Evolutionary conservation across 2,329 filamentous ascomycete genomes (phyloP), one percentile per base, ranked within the genome.

Genomic region (Dendrostoma leiphaemia): DNA sequence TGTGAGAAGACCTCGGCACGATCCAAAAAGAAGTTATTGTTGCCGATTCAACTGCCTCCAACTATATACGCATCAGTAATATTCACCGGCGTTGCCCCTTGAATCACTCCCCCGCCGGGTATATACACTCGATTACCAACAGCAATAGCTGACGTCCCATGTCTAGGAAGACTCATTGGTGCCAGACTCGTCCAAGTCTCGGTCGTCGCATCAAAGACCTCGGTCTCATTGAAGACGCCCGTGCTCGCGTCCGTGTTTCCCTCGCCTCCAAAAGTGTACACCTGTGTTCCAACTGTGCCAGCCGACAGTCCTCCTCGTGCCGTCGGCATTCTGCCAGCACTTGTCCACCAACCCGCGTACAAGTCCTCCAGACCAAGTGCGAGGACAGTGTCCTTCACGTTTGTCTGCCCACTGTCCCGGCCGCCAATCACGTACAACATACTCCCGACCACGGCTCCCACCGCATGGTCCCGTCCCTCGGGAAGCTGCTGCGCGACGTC

Each of bases 241-340:
- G 41, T 41, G 7, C 28, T 41, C 21, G 57, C 48, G 10, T 47
- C 56, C 1, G 45, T 21, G 48, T 72, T 69, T 0, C 69, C 72
- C 43, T 74, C 71, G 4, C 71, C 72, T 1, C 71, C 71, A 49
- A 74, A 65, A 0, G 66, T 64, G 40, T 69, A 74, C 10, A 73
- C 57, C 17, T 58, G 56, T 0, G 45, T 51, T 1, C 61, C 65
- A 1, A 73, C 45, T 0, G 62, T 62, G 0, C 60, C 67, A 1
- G 57, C 63, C 72, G 54, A 53, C 10, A 66, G 32, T 0, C 71
- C 72, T 3, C 71, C 73, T 0, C 71, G 62, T 0, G 72, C 51
- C 2, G 69, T 73, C 0, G 70, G 69, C 71, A 76, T 72, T n/a
- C 43, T 53, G 3, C 48, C 61, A 6, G 51, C 41, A 9, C 60